Base-by-base conservation (phyloP, 352 stramenopile species). In the Phytophthora pistaciae region DNA sequence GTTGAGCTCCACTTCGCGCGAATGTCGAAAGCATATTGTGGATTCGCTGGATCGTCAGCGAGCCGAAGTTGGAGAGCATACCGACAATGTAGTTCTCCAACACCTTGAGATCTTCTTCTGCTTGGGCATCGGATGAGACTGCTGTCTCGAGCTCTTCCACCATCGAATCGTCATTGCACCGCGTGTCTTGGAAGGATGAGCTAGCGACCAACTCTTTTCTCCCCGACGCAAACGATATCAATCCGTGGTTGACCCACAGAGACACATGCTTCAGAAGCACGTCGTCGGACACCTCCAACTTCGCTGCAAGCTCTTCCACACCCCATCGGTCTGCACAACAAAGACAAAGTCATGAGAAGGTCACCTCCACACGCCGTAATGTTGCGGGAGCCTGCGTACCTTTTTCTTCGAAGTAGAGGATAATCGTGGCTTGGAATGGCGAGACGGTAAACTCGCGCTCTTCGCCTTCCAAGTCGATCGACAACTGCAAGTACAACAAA, bases 391-490 rank as follows among this genome's bases (percentile, higher is more conserved):
- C 38, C 21, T 31, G 42, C 14, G 36, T 62, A 90, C 85, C 84
- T 87, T 95, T 88, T 38, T 98, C 95, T 70, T 98, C 93, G 72
- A 99, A 99, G 72, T 99, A 85, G 63, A 98, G 81, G 46, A 99
- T 93, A 38, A 99, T 92, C 1, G 96, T 97, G 25, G 97, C 96
- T 76, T 99, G 90, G 3, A 99, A 75, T 13, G 96, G 96, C 16
- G 94, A 96, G 3, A 98, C 97, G 0, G 74, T 93, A 63, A 93
- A 99, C 61, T 91, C 93, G 46, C 79, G 88, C 78, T 76, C 84
- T 68, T 85, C 83, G 38, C 66, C 87, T 67, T 96, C 81, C 3
- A 98, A 79, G 64, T 99, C 96, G n/a, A 99, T 90, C 44, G 80
- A 84, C 9, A 92, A 59, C 83, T 89, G 11, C 25, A 64, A 52